Evolutionary conservation across 2,329 filamentous ascomycete genomes (phyloP).

Genomic region (Cytospora piceae): DNA sequence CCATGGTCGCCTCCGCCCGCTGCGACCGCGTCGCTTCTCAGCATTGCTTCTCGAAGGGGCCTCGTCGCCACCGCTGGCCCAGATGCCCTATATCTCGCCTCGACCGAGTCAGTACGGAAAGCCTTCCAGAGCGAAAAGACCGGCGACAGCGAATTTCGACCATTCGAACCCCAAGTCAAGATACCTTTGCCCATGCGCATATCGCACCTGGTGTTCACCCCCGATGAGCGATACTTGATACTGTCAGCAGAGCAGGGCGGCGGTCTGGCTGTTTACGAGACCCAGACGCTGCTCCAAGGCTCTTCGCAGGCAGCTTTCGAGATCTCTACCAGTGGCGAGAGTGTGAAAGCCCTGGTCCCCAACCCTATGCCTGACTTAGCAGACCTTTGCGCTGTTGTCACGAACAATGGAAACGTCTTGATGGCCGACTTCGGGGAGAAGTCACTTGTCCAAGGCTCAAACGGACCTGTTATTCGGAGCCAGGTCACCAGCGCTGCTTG

Average conservation of each 20-base stretch:
- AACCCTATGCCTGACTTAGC: constrained; percentile 78
- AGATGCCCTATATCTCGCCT: constrained; percentile 74
- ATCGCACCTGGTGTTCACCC: constrained; percentile 87
- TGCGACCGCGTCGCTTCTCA: constrained; percentile 79
- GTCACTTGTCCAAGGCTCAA: constrained; percentile 58
- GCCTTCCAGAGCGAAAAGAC: constrained; percentile 67
- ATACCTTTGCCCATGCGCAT: constrained; percentile 75
- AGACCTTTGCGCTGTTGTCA: constrained; percentile 79
- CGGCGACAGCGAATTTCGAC: constrained; percentile 66
- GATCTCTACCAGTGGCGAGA: constrained; percentile 73
- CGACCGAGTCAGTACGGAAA: constrained; percentile 76
- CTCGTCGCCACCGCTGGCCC: constrained; percentile 88
- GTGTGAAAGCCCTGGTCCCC: constrained; percentile 74
- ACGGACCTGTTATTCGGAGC: constrained; percentile 68
- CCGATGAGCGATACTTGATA: constrained; percentile 84
- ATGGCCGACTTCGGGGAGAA: constrained; percentile 79
- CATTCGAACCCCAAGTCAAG: constrained; percentile 73
- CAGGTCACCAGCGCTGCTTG: constrained; percentile 85
- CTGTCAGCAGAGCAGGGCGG: constrained; percentile 81
- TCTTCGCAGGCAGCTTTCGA: constrained; percentile 72
- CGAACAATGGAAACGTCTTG: constrained; percentile 77
- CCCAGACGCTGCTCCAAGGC: constrained; percentile 67
- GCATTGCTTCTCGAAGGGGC: constrained; percentile 77
- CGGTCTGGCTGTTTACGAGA: constrained; percentile 82
- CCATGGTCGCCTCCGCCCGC: constrained; percentile 79